Base-by-base conservation (phyloP, 2,329 filamentous ascomycete species). In the Pestalotiopsis sp. region DNA sequence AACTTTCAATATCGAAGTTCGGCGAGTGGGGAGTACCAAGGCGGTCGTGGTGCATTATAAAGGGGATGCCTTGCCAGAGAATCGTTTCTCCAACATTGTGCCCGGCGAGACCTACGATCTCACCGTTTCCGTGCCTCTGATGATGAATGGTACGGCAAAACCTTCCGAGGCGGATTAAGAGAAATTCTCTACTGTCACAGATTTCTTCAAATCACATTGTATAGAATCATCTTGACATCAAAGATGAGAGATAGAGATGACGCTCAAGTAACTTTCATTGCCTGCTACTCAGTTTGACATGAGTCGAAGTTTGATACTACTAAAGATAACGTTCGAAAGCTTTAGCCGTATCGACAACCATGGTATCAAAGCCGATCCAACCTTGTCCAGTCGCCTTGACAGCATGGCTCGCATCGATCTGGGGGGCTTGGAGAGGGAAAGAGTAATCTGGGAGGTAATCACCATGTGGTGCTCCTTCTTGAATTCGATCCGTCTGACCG, bases 1-100 rank as follows among this genome's bases (percentile, higher is more conserved):
- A 14, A 83, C 76, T 1, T 87, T 89, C 72, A 72, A 82, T 4
- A 75, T 87, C 2, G 77, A 83, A 25, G 81, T 88, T 27, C 79
- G 76, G 39, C 81, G 84, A 27, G 74, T 68, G 1, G 77, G 73
- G 7, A 78, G 81, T 31, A 83, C 83, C 9, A 71, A 80, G 49
- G 76, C 78, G 4, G 79, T 85, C 2, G 79, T 77, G 20, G 82
- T 87, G 3, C 76, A 73, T 41, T 68, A 82, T 7, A 81, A 80
- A 62, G 81, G 78, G 13, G 69, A 77, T 45, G 74, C 77, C 2
- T 71, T 88, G 45, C 79, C 82, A 0, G 79, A 80, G 13, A 76
- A 80, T 0, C 74, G 80, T 25, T 79, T 88, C 66, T 83, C 76
- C 13, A 73, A 77, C 12, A 81, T 88, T 64, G 73, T 81, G 70